phyloP scores from a whole-genome alignment of 2,329 filamentous ascomycete genomes.

The Fusarium cyanostomum region DNA sequence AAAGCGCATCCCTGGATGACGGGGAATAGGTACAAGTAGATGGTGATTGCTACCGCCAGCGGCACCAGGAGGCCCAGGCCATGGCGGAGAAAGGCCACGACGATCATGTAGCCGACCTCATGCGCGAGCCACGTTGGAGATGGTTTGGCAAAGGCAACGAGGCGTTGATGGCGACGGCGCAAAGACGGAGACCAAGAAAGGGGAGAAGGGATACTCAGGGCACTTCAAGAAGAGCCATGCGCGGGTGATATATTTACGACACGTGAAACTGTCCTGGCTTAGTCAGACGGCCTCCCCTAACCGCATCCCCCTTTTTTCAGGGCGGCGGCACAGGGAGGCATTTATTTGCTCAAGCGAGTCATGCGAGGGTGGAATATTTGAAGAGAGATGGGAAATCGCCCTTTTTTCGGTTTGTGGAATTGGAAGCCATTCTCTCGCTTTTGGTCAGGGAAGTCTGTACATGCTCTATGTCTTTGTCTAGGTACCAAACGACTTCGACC shows the following conservation, averaged over 20 bases:
- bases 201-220: slow-evolving; percentile 11
- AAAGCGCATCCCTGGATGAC: slow-evolving; percentile 83
- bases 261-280: slow-evolving; percentile 33
- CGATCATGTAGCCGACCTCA: slow-evolving; percentile 60
- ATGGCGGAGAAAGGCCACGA: slow-evolving; percentile 64
- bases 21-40: slow-evolving; percentile 90
- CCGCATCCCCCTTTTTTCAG: slow-evolving; percentile 18
- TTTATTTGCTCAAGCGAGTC: not conserved
- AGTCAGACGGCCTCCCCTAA: slow-evolving; percentile 24
- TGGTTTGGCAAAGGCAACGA: slow-evolving; percentile 9
- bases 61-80: slow-evolving; percentile 64
- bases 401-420: not conserved
- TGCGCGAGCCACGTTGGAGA: slow-evolving; percentile 41
- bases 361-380: not conserved
- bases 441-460: not conserved
- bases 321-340: not conserved
- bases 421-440: not conserved
- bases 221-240: slow-evolving; percentile 9
- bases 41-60: slow-evolving; percentile 73
- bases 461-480: not conserved
- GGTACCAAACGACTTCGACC: no score
- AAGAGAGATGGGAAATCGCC: slow-evolving; percentile 1
- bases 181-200: slow-evolving; percentile 14
- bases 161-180: slow-evolving; percentile 19
- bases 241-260: slow-evolving; percentile 11